Evolutionary conservation across 129 eudicot genomes (phyloP).

Genomic region (Saposhnikovia divaricata): DNA sequence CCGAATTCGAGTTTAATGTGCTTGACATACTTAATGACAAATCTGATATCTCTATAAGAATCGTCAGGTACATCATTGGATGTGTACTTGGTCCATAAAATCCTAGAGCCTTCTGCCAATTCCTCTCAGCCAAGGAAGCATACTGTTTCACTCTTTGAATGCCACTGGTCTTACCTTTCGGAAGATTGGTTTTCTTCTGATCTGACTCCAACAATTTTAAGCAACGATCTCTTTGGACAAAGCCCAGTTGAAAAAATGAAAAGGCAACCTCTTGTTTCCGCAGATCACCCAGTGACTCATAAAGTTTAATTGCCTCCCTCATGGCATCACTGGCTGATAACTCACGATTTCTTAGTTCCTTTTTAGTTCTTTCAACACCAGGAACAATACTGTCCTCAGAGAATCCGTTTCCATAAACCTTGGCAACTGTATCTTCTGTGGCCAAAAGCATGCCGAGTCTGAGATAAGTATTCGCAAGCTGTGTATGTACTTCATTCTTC

Average conservation of each 20-base stretch:
- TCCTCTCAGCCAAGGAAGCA: conserved; percentile 79
- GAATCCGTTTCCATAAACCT: conserved; percentile 40
- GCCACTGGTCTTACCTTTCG: conserved; percentile 48
- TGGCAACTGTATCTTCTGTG: conserved; percentile 56
- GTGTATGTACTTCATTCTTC: conserved; percentile 73
- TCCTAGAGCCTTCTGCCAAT: conserved; percentile 72
- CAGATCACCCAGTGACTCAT: conserved; percentile 74
- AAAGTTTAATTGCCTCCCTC: conserved; percentile 66
- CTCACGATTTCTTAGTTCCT: conserved; percentile 58
- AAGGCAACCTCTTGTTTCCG: conserved; percentile 93
- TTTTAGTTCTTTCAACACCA: conserved; percentile 25
- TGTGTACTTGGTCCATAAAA: conserved; percentile 78
- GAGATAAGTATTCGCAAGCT: conserved; percentile 81
- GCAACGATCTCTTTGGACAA: conserved; percentile 74
- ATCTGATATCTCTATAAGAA: conserved; percentile 63
- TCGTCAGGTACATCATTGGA: conserved; percentile 63
- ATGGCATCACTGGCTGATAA: conserved; percentile 90
- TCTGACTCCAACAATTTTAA: conserved; percentile 55
- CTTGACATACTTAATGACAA: conserved; percentile 52
- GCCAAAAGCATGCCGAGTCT: conserved; percentile 90
- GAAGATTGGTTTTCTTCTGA: conserved; percentile 30
- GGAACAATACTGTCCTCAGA: conserved; percentile 25
- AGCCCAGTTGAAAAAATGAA: conserved; percentile 82
- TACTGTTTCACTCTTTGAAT: conserved; percentile 65
- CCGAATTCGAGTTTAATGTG: conserved; percentile 46